These are phyloP conservation scores for Sisymbrium irio DNA, from an alignment of 345 rosid genomes.

Conservation along the genomic window DNA sequence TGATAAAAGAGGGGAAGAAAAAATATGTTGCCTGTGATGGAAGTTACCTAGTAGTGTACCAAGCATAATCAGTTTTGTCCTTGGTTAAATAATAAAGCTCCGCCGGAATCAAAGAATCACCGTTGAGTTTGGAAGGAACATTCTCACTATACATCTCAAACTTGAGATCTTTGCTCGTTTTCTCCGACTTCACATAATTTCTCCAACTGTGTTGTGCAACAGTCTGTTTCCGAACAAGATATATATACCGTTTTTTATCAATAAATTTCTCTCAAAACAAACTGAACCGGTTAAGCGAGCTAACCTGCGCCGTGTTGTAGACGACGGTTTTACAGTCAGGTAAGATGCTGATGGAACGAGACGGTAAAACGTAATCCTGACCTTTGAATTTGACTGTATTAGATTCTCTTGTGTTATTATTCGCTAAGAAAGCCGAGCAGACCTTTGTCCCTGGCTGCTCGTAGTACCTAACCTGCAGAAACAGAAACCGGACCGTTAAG, in stretches of 20 bases:
- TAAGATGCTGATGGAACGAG: conserved; percentile 76
- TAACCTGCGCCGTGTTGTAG: conserved; percentile 47
- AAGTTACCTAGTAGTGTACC: conserved; percentile 63
- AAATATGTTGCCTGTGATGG: not conserved
- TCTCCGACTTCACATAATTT: conserved; percentile 43
- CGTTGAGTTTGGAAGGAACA: conserved; percentile 37
- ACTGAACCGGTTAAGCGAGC: not conserved
- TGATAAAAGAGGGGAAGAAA: not conserved
- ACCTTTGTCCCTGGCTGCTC: conserved; percentile 46
- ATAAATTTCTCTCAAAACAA: not conserved
- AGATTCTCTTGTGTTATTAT: conserved; percentile 47
- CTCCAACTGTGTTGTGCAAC: conserved; percentile 72
- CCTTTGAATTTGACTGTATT: conserved; percentile 52
- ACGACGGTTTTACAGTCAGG: conserved; percentile 85
- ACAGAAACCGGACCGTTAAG: not conserved
- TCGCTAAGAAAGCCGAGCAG: conserved; percentile 88
- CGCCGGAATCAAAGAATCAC: conserved; percentile 27
- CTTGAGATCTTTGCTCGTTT: conserved; percentile 40
- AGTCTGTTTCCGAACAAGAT: conserved; percentile 37
- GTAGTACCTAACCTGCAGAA: conserved; percentile 51
- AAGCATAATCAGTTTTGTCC: conserved; percentile 72
- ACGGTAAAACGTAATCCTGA: conserved; percentile 44
- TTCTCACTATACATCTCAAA: conserved; percentile 48
- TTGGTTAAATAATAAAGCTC: conserved; percentile 69
- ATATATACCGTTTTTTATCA: not conserved